These are phyloP conservation scores for Lippia alba DNA, from an alignment of 305 asterid genomes.

Conservation along the genomic window DNA sequence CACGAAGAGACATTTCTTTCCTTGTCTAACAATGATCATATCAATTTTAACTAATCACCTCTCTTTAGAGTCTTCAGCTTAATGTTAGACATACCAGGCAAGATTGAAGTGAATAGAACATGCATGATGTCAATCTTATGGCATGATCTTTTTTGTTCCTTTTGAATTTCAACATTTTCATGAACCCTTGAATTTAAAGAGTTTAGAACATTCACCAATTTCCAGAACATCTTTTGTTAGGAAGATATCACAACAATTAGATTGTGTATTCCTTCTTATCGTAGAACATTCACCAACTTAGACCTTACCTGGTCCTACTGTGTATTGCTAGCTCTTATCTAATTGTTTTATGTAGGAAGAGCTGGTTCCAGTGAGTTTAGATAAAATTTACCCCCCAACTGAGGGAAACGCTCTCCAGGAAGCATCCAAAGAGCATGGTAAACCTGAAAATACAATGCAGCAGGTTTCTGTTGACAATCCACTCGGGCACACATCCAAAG, in stretches of 20 bases:
- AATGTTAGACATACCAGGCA: constrained; percentile 5
- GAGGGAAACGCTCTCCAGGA: constrained; percentile 43
- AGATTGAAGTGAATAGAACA: background rate
- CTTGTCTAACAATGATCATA: constrained; percentile 8
- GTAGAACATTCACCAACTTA: background rate
- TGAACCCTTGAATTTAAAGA: constrained; percentile 1
- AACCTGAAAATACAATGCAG: constrained; percentile 37
- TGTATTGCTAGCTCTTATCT: constrained; percentile 26
- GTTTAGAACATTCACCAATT: background rate
- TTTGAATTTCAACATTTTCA: constrained; percentile 18
- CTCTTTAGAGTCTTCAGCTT: constrained; percentile 2
- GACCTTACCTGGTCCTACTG: constrained; percentile 23
- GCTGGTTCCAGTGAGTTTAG: constrained; percentile 43
- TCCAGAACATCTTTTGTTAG: background rate
- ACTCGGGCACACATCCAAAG: constrained; percentile 50
- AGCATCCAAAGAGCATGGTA: too few species aligned
- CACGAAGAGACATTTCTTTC: constrained; percentile 12
- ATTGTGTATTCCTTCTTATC: too few species aligned
- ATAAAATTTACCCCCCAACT: constrained; percentile 43
- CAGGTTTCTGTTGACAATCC: constrained; percentile 42
- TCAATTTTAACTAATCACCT: background rate
- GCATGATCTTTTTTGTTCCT: background rate
- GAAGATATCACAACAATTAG: background rate
- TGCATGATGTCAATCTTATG: background rate
- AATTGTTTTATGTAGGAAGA: constrained; percentile 56